Evolutionary conservation across 1,284 basidiomycete genomes (phyloP).

Genomic region (Apiotrichum brassicae): DNA sequence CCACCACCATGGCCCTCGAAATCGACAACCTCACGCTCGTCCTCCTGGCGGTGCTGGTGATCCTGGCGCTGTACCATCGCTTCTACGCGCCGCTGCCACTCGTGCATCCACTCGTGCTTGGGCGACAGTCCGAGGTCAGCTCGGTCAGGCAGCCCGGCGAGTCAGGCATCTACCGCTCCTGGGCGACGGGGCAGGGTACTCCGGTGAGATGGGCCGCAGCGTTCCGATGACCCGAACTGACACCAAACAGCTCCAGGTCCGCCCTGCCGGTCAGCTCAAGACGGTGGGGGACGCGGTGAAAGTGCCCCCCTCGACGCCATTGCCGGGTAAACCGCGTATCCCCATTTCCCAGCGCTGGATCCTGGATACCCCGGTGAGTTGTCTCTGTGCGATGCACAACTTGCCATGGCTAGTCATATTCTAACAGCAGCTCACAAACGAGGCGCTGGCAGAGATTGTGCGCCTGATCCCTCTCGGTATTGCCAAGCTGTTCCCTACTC

Average conservation of each 20-base stretch:
- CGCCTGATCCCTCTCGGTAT: conserved; percentile 35
- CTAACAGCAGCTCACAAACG: conserved; percentile 17
- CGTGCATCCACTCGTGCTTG: conserved; percentile 46
- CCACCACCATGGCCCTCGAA: conserved; percentile 16
- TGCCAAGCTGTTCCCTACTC: conserved; percentile 31
- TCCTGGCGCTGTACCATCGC: conserved; percentile 35
- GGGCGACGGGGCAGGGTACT: conserved; percentile 45
- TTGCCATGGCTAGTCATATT: no score
- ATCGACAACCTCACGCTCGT: conserved; percentile 42
- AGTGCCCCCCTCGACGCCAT: conserved; percentile 5
- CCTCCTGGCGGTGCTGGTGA: conserved; percentile 30
- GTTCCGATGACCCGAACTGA: not conserved
- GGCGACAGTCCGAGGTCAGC: conserved; percentile 42
- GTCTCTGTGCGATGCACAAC: no score
- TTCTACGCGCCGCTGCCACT: conserved; percentile 38
- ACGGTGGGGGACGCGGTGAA: conserved; percentile 32
- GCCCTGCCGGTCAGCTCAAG: conserved; percentile 40
- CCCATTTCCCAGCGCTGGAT: conserved; percentile 24
- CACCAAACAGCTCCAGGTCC: conserved; percentile 33
- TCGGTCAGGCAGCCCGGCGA: conserved; percentile 36
- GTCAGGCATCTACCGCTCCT: conserved; percentile 42
- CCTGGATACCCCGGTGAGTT: conserved; percentile 32
- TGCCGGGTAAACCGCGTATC: conserved; percentile 11
- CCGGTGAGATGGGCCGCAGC: conserved; percentile 30
- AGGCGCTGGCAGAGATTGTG: conserved; percentile 31